These are phyloP conservation scores for Rhododendron henanense DNA, from an alignment of 148 eudicot genomes.

Conservation along the genomic window DNA sequence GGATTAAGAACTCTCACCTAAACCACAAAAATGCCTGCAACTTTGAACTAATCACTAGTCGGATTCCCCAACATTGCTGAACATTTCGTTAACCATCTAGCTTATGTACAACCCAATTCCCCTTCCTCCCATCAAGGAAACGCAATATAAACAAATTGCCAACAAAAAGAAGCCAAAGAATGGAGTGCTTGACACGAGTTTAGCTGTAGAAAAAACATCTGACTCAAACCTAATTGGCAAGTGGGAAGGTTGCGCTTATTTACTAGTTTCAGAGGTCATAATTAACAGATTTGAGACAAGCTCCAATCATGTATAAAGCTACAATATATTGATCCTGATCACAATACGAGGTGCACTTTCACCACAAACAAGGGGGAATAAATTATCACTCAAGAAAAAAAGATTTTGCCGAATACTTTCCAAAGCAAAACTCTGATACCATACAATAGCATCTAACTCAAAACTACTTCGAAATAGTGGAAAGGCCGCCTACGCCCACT, in stretches of 20 bases:
- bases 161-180: neutral
- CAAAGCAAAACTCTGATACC: neutral
- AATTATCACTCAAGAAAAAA: neutral
- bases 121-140: neutral
- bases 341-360: neutral
- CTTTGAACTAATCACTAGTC: neutral
- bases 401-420: neutral
- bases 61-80: neutral
- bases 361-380: neutral
- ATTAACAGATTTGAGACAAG: neutral
- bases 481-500: neutral
- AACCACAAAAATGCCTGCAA: constrained; percentile 1
- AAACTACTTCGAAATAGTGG: neutral
- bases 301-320: neutral
- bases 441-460: neutral
- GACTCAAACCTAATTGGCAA: neutral
- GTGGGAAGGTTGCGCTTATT: neutral
- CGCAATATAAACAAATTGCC: neutral
- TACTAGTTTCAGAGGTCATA: neutral
- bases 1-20: neutral
- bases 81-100: neutral
- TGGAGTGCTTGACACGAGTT: neutral
- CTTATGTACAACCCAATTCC: neutral
- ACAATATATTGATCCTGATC: neutral
- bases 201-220: neutral